phyloP scores from a whole-genome alignment of 805 yeast genomes.

The Scheffersomyces coipomensis region DNA sequence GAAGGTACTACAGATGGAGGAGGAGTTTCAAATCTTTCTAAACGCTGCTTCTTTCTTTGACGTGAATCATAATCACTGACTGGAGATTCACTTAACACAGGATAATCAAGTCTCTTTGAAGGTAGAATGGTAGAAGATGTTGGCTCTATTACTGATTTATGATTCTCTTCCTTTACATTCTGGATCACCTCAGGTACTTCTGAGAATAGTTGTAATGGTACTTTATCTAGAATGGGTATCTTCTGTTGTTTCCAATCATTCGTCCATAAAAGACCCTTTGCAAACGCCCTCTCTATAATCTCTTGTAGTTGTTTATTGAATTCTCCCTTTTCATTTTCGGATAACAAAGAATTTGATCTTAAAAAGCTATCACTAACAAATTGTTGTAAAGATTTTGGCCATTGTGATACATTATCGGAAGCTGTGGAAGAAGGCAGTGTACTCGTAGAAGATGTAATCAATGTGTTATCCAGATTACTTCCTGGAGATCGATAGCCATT shows the following conservation, averaged over 20 bases:
- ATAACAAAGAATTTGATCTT: slow-evolving; percentile 30
- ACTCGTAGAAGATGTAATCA: too few species aligned
- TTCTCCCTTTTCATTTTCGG: slow-evolving; percentile 28
- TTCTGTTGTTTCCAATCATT: slow-evolving; percentile 56
- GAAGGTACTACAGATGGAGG: slow-evolving; percentile 7
- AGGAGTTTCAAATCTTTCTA: slow-evolving; percentile 45
- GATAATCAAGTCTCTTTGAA: neutral
- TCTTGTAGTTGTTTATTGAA: slow-evolving; percentile 52
- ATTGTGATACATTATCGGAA: slow-evolving; percentile 18
- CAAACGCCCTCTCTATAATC: slow-evolving; percentile 49
- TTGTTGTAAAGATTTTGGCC: slow-evolving; percentile 56
- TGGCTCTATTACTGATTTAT: neutral
- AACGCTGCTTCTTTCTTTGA: slow-evolving; percentile 41
- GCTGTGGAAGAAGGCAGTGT: too few species aligned
- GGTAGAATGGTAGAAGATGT: neutral
- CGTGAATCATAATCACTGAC: slow-evolving; percentile 22
- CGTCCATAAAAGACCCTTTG: slow-evolving; percentile 38
- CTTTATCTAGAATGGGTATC: slow-evolving; percentile 44
- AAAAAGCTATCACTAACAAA: slow-evolving; percentile 51
- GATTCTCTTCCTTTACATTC: slow-evolving; percentile 1
- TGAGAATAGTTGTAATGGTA: neutral
- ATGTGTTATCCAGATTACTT: too few species aligned
- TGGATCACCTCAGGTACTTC: too few species aligned
- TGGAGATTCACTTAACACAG: neutral
- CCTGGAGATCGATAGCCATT: too few species aligned